These are phyloP conservation scores for Hortaea werneckii DNA, from an alignment of 2,329 filamentous ascomycete genomes.

Conservation along the genomic window DNA sequence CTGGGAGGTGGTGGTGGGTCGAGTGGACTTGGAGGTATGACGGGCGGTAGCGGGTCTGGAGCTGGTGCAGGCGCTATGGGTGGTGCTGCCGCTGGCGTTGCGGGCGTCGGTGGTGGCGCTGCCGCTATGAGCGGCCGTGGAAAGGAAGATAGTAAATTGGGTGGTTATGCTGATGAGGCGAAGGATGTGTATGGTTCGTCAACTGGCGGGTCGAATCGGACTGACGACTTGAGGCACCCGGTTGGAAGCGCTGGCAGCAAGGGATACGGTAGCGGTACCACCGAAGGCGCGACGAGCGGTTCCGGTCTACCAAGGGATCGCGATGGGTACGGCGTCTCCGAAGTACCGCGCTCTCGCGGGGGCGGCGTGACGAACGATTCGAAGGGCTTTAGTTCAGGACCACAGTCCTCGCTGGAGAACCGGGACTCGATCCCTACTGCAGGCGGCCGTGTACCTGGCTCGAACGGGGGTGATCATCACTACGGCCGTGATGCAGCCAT, in stretches of 20 bases:
- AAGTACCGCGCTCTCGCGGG: neutral
- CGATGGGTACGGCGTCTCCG: neutral
- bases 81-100: too few relatives aligned
- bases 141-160: too few relatives aligned
- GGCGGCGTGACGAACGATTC: neutral
- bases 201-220: neutral
- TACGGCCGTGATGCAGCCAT: constrained; percentile 20
- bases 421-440: constrained; percentile 19
- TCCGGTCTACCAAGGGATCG: neutral
- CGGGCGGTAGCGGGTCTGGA: too few relatives aligned
- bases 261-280: neutral
- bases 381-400: constrained; percentile 6
- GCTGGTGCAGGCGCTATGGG: too few relatives aligned
- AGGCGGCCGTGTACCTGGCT: constrained; percentile 14
- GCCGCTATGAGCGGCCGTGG: too few relatives aligned
- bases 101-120: too few relatives aligned
- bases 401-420: constrained; percentile 5
- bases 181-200: too few relatives aligned
- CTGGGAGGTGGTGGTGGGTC: neutral
- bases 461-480: constrained; percentile 11
- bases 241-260: neutral
- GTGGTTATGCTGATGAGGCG: too few relatives aligned
- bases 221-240: neutral
- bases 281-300: neutral
- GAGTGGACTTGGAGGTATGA: neutral